Evolutionary conservation across 2,329 filamentous ascomycete genomes (phyloP).

Genomic region (Escovopsis sp.): DNA sequence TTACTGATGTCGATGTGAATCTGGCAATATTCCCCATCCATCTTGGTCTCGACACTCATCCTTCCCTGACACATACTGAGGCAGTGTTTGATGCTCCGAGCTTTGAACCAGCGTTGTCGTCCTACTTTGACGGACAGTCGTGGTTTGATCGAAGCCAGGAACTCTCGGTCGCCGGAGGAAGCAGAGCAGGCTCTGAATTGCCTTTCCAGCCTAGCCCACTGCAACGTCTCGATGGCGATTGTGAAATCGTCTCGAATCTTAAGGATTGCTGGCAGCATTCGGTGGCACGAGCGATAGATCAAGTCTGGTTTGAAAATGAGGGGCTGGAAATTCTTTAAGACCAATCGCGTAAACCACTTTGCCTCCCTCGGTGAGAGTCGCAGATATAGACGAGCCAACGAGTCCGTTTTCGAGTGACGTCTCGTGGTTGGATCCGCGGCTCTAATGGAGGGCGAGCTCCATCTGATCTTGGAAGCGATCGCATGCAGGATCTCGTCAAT

Average conservation of each 20-base stretch:
- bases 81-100: constrained; percentile 60
- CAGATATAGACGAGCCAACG: constrained; percentile 45
- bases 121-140: constrained; percentile 48
- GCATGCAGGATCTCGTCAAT: constrained; percentile 51
- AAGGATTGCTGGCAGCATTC: constrained; percentile 53
- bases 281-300: constrained; percentile 49
- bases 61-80: constrained; percentile 44
- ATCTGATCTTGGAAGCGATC: constrained; percentile 53
- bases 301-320: constrained; percentile 43
- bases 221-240: constrained; percentile 41
- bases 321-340: constrained; percentile 63
- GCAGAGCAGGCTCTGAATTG: constrained; percentile 6
- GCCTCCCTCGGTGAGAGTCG: constrained; percentile 52
- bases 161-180: constrained; percentile 6
- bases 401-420: constrained; percentile 23
- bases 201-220: constrained; percentile 13
- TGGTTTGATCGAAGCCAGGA: constrained; percentile 31
- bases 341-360: constrained; percentile 75
- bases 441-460: constrained; percentile 52
- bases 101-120: constrained; percentile 49
- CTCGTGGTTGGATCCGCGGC: constrained; percentile 14
- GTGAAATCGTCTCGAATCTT: constrained; percentile 55
- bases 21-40: constrained; percentile 85
- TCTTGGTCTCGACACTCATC: constrained; percentile 66
- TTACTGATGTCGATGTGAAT: constrained; percentile 61